phyloP scores from a whole-genome alignment of 768 basidiomycete species.

The Coprinellus micaceus region DNA sequence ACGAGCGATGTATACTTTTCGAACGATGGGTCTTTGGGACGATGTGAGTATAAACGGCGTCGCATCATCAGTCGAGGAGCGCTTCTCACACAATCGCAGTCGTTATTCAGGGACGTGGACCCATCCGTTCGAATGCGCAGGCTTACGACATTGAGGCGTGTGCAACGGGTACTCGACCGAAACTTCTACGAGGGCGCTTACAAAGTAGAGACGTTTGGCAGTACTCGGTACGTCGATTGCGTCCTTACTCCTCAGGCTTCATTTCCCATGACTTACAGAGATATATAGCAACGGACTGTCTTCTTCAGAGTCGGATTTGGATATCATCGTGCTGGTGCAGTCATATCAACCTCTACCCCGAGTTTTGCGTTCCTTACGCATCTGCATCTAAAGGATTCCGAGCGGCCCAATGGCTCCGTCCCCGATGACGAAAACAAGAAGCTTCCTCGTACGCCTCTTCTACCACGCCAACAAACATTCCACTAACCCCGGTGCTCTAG shows the following conservation, averaged over 20 bases:
- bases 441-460: conserved; percentile 8
- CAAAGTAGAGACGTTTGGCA: background rate
- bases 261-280: no score
- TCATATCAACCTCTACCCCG: background rate
- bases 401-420: conserved; percentile 14
- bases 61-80: no score
- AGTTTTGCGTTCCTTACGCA: background rate
- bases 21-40: no score
- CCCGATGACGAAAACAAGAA: conserved; percentile 3
- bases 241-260: no score
- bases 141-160: background rate
- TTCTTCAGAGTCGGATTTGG: conserved; percentile 41
- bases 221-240: background rate
- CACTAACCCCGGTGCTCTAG: no score
- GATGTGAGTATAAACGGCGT: no score
- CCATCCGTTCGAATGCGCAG: background rate
- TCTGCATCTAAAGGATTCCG: conserved; percentile 21
- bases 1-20: no score
- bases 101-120: background rate
- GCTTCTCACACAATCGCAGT: no score
- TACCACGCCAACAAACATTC: background rate
- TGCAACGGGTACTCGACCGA: background rate
- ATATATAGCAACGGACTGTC: conserved; percentile 48
- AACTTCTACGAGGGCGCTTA: background rate
- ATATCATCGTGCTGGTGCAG: conserved; percentile 49